phyloP scores from a whole-genome alignment of 257 asterid species.

The Penstemon davidsonii region DNA sequence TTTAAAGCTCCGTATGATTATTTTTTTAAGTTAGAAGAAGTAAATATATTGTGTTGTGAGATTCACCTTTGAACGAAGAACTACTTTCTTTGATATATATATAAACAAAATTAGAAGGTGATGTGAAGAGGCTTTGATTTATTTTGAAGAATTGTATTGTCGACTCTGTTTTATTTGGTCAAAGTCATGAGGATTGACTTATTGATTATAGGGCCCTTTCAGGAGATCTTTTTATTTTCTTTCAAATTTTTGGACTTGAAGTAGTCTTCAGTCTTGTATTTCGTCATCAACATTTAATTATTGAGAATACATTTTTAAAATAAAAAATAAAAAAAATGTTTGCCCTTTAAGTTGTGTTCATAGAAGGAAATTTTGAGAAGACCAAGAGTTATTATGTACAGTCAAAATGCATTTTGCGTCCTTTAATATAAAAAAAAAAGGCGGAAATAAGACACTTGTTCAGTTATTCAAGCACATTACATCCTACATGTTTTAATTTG shows the following conservation, averaged over 20 bases:
- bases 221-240: background rate
- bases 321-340: background rate
- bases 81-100: background rate
- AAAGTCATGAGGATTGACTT: slow-evolving; percentile 40
- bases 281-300: background rate
- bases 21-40: slow-evolving; percentile 10
- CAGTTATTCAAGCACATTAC: no score
- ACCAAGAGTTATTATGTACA: background rate
- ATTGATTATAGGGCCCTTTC: slow-evolving; percentile 1
- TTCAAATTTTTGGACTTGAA: slow-evolving; percentile 18
- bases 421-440: no score
- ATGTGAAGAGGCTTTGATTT: background rate
- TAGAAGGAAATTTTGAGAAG: background rate
- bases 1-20: slow-evolving; percentile 29
- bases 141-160: background rate
- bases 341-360: background rate
- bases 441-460: no score
- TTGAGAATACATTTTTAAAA: no score
- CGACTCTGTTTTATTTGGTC: slow-evolving; percentile 23
- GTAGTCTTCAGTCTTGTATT: slow-evolving; percentile 22
- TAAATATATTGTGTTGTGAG: background rate
- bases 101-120: slow-evolving; percentile 13
- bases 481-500: no score
- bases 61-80: no score
- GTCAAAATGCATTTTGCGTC: no score